Percentiles rank a stretch among this genome's conserved stretches.
Evolutionary conservation across 257 asterid genomes (phyloP).

Genomic region (Rubia yunnanensis): DNA sequence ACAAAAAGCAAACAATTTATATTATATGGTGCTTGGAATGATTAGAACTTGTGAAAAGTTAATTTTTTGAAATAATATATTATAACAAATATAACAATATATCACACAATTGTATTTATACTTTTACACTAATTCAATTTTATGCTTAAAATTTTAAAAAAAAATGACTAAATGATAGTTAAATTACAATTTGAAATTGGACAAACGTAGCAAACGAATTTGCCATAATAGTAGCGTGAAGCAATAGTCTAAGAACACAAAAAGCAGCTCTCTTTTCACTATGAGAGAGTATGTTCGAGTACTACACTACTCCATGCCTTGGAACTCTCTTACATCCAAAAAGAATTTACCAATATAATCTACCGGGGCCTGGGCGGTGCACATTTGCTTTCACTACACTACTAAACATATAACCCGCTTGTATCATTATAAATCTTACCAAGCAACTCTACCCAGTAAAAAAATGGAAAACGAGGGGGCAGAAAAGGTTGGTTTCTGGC

Average conservation of each 20-base stretch:
- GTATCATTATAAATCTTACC: background rate
- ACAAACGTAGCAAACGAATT: no score
- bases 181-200: no score
- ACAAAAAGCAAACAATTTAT: no score
- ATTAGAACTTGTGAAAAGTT: no score
- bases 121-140: no score
- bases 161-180: no score
- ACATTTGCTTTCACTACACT: background rate
- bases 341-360: background rate
- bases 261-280: background rate
- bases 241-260: background rate
- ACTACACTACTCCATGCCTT: background rate
- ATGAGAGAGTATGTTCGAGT: background rate
- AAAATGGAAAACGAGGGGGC: background rate
- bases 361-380: background rate
- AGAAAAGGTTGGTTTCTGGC: background rate
- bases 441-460: slow-evolving; percentile 1
- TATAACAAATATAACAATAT: no score
- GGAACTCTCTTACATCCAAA: background rate
- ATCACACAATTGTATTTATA: no score
- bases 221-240: no score
- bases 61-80: no score
- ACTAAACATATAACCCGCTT: background rate
- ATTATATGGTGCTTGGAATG: no score
- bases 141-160: no score